Evolutionary conservation across 192 early-diverging fungal genomes (phyloP), one percentile per base, ranked within the genome.

Genomic region (Oehlia diaphana): DNA sequence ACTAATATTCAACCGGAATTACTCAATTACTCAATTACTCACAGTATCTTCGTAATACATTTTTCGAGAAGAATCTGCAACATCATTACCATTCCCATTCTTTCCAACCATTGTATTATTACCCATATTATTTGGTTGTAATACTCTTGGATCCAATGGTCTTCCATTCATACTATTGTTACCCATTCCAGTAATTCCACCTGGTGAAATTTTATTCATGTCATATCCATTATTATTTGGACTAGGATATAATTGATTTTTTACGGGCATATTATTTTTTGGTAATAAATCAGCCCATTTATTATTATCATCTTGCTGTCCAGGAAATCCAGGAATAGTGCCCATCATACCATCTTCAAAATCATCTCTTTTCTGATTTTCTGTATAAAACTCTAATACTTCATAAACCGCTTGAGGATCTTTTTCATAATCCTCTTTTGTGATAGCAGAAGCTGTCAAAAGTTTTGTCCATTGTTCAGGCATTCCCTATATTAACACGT

Each of bases 331-430:
- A 26, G 85, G 82, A 61, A 77, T 67, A 49, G 23, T 64, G 3
- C 75, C 75, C 10, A 77, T 12, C 1, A 66, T 21, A 50, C 63
- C 75, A 66, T 77, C 63, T 42, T 87, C 89, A 49, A 88, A 90
- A 76, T 84, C 84, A 66, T 90, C 88, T 28, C 88, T 80, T 71
- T 88, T 87, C 28, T 87, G 85, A 82, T 94, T 91, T 82, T 96
- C 97, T 31, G 97, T 96, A 89, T 99, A 99, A 79, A 99, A 99
- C 83, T 98, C 97, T 37, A 99, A 88, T 39, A 97, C 97, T 81
- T 98, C 97, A 23, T 99, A 83, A 47, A 99, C 98, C 26, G 97
- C 97, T 86, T 99, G 97, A 39, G 98, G 98, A 79, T 99, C 96
- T 84, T 95, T 96, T 58, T 95, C 92, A 82, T 96, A 96, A 90